Conservation (phyloP, 2,329 filamentous ascomycete species). For the Aspergillus costaricaensis region DNA sequence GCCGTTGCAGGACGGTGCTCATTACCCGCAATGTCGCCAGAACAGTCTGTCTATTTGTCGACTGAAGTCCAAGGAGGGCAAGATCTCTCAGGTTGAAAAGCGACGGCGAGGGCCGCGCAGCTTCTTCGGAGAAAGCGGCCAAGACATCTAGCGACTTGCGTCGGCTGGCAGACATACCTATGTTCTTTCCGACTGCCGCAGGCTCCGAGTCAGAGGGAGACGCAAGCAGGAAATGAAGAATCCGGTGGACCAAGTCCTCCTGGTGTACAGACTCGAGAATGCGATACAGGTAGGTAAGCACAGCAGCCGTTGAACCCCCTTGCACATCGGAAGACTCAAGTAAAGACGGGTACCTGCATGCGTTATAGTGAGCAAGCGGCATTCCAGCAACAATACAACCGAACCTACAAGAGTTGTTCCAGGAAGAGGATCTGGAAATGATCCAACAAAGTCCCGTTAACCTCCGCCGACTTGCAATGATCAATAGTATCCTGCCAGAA, state of each 20-base stretch:
- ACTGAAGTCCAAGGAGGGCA: conserved; percentile 79
- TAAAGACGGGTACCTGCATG: conserved; percentile 80
- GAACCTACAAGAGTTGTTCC: conserved; percentile 80
- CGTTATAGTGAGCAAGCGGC: conserved; percentile 9
- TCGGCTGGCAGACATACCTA: conserved; percentile 62
- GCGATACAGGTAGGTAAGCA: conserved; percentile 86
- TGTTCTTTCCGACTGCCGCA: conserved; percentile 57
- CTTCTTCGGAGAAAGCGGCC: conserved; percentile 73
- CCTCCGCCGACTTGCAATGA: conserved; percentile 87
- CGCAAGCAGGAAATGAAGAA: conserved; percentile 87
- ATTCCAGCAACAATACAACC: background rate
- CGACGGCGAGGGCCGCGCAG: conserved; percentile 75
- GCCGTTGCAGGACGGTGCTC: conserved; percentile 80
- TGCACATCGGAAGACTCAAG: conserved; percentile 96
- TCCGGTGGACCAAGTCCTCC: conserved; percentile 89
- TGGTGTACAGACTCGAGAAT: conserved; percentile 92
- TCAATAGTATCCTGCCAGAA: conserved; percentile 99
- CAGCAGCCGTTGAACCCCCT: conserved; percentile 92
- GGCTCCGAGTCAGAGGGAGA: conserved; percentile 57
- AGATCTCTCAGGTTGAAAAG: conserved; percentile 94
- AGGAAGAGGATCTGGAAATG: conserved; percentile 97
- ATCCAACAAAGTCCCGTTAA: conserved; percentile 89
- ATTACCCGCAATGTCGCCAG: conserved; percentile 85
- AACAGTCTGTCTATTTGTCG: conserved; percentile 83
- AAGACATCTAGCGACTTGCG: conserved; percentile 88